phyloP scores from a whole-genome alignment of 1,139 yeast genomes.

The Groenewaldozyma sp. region DNA sequence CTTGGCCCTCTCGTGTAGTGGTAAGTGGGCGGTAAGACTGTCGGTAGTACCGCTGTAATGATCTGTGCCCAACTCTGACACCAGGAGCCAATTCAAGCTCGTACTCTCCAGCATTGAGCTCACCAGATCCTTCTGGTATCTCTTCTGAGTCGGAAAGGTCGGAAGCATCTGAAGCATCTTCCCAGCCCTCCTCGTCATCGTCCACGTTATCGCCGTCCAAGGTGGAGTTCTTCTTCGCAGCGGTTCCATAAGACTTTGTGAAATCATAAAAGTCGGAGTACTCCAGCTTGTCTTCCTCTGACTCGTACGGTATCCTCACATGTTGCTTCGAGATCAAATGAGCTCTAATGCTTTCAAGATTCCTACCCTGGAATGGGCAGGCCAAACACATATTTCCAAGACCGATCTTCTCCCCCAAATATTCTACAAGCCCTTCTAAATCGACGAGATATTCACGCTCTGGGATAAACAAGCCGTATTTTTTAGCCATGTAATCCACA shows the following conservation, averaged over 20 bases:
- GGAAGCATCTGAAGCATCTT: conserved; percentile 33
- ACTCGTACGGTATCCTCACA: conserved; percentile 81
- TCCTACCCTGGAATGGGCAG: conserved; percentile 76
- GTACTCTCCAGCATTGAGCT: conserved; percentile 52
- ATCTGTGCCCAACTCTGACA: conserved; percentile 79
- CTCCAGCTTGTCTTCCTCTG: conserved; percentile 69
- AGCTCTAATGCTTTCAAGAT: conserved; percentile 78
- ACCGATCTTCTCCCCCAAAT: conserved; percentile 75
- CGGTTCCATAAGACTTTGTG: conserved; percentile 45
- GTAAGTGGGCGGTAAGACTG: conserved; percentile 73
- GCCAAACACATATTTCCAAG: conserved; percentile 78
- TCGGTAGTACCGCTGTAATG: conserved; percentile 76
- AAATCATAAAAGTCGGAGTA: conserved; percentile 84
- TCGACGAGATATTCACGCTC: conserved; percentile 64
- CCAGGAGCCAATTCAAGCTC: conserved; percentile 86
- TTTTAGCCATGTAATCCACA: conserved; percentile 63
- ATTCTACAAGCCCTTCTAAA: conserved; percentile 58
- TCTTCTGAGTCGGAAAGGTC: conserved; percentile 45
- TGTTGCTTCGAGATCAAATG: conserved; percentile 85
- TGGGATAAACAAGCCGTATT: conserved; percentile 81
- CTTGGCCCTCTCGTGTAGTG: conserved; percentile 71
- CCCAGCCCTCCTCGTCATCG: conserved; percentile 37
- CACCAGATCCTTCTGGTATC: conserved; percentile 34
- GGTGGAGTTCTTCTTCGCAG: conserved; percentile 16
- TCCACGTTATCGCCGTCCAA: conserved; percentile 23